phyloP scores from a whole-genome alignment of 441 rosid genomes.

The Arabidopsis lyrata region DNA sequence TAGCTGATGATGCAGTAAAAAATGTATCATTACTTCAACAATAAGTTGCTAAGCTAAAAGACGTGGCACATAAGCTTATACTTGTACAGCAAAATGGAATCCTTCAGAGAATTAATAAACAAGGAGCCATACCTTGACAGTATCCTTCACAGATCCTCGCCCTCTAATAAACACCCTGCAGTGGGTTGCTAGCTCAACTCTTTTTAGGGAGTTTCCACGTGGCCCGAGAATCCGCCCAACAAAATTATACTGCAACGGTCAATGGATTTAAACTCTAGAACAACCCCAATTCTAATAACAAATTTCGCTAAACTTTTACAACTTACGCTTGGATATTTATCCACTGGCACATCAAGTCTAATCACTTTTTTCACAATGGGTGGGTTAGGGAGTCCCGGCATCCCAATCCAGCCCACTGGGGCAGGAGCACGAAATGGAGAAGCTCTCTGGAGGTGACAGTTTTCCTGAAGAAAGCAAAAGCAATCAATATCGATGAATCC shows the following conservation, averaged over 20 bases:
- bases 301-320: background rate
- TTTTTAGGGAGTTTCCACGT: conserved; percentile 94
- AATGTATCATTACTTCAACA: background rate
- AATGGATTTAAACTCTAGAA: conserved; percentile 31
- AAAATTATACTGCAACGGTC: conserved; percentile 80
- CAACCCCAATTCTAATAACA: conserved; percentile 1
- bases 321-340: conserved; percentile 89
- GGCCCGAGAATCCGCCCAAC: conserved; percentile 97
- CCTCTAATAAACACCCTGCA: conserved; percentile 95
- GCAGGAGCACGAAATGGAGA: conserved; percentile 67
- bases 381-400: conserved; percentile 64
- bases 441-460: conserved; percentile 75
- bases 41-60: background rate
- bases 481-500: background rate
- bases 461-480: conserved; percentile 61
- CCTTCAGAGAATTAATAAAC: background rate
- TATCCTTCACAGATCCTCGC: conserved; percentile 91
- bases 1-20: conserved; percentile 19
- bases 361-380: conserved; percentile 75
- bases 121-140: conserved; percentile 67
- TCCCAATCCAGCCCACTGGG: conserved; percentile 80
- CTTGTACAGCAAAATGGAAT: background rate
- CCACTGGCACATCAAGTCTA: conserved; percentile 94
- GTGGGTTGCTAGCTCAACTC: conserved; percentile 84
- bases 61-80: background rate